Conservation (phyloP, 129 eudicot genomes). For the Saussurea involucrata region DNA sequence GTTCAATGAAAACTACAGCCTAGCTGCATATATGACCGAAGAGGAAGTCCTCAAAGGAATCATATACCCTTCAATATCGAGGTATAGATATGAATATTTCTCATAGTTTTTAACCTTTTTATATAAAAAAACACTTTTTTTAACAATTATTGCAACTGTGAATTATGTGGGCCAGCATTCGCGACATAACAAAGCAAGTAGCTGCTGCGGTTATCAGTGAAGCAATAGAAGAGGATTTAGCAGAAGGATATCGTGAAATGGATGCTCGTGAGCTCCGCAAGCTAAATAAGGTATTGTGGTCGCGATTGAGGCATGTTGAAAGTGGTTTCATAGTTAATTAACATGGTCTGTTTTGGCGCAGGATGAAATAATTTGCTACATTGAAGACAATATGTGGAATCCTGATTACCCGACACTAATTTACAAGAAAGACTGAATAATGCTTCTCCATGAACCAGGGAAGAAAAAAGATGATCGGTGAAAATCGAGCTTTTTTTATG, state of each 20-base stretch:
- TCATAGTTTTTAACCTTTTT: no score
- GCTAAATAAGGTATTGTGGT: conserved; percentile 62
- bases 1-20: conserved; percentile 35
- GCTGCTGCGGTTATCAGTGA: conserved; percentile 91
- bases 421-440: conserved; percentile 56
- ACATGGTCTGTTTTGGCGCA: conserved; percentile 12
- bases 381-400: conserved; percentile 85
- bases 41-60: conserved; percentile 87
- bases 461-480: conserved; percentile 4
- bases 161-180: conserved; percentile 54
- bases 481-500: not conserved
- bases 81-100: conserved; percentile 27
- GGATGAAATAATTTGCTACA: conserved; percentile 57
- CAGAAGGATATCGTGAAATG: conserved; percentile 95
- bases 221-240: conserved; percentile 92
- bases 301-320: not conserved
- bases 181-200: conserved; percentile 85
- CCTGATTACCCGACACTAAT: conserved; percentile 90
- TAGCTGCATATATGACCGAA: conserved; percentile 92
- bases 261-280: conserved; percentile 75
- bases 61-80: conserved; percentile 87
- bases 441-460: not conserved
- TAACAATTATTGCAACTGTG: not conserved
- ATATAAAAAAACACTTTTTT: not conserved
- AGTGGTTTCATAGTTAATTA: not conserved